phyloP scores from a whole-genome alignment of 2,329 filamentous ascomycete species.

The Mycocentrospora acerina region DNA sequence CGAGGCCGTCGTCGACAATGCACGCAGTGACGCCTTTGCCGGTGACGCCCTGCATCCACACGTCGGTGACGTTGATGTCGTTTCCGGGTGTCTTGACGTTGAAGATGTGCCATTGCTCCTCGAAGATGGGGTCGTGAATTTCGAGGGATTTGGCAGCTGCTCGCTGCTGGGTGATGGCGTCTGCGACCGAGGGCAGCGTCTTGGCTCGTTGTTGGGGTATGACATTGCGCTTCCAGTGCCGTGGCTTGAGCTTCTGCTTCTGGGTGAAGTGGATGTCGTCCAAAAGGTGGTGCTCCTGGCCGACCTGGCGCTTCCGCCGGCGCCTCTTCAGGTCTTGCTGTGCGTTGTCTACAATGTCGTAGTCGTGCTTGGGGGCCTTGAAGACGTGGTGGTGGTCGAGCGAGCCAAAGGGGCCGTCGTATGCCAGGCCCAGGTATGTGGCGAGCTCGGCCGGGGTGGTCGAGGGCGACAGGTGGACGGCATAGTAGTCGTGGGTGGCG shows the following conservation, averaged over 20 bases:
- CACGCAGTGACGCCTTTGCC: constrained; percentile 87
- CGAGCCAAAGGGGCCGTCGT: constrained; percentile 79
- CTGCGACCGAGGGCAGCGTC: constrained; percentile 31
- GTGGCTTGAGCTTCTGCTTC: constrained; percentile 69
- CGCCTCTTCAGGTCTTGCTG: constrained; percentile 57
- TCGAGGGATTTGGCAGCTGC: constrained; percentile 58
- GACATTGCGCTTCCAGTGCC: constrained; percentile 60
- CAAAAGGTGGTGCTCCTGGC: constrained; percentile 57
- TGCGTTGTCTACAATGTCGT: constrained; percentile 55
- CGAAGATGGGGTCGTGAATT: constrained; percentile 88
- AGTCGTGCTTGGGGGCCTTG: constrained; percentile 62
- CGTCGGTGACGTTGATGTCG: constrained; percentile 92
- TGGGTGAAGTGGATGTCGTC: constrained; percentile 76
- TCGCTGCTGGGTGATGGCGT: constrained; percentile 51
- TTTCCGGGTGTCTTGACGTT: constrained; percentile 80
- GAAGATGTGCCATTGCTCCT: constrained; percentile 92
- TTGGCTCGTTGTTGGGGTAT: constrained; percentile 31
- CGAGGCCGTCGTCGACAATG: constrained; percentile 93
- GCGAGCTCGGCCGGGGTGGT: constrained; percentile 70
- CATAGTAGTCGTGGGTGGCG: constrained; percentile 86
- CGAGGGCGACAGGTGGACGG: constrained; percentile 73
- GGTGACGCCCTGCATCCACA: constrained; percentile 90
- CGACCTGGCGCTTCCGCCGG: constrained; percentile 61
- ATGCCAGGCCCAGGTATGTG: constrained; percentile 68
- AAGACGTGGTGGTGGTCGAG: constrained; percentile 85